Conservation (phyloP, 2,329 filamentous ascomycete genomes). For the Ophiocordyceps camponoti-leonardi region DNA sequence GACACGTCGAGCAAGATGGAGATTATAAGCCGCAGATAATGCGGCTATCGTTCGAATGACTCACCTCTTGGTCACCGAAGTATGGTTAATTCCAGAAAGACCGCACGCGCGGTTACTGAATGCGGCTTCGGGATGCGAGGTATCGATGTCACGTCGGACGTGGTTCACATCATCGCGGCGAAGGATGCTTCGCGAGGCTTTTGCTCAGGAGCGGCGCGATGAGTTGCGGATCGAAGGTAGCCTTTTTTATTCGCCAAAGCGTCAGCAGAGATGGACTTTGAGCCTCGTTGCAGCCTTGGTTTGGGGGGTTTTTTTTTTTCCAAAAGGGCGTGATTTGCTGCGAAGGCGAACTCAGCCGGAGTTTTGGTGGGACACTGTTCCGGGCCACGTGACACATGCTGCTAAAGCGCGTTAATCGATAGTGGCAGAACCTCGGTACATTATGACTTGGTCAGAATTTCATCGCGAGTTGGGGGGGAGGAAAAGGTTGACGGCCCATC, state of each 20-base stretch:
- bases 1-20: too few species aligned
- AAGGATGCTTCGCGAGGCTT: slow-evolving; percentile 7
- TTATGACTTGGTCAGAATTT: slow-evolving; percentile 9
- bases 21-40: too few species aligned
- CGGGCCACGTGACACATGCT: slow-evolving; percentile 20
- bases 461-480: neutral
- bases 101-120: slow-evolving; percentile 6
- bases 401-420: slow-evolving; percentile 3
- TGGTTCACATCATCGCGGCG: slow-evolving; percentile 22
- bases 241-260: too few species aligned
- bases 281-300: neutral
- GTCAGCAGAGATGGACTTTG: neutral
- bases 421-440: slow-evolving; percentile 6
- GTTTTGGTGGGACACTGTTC: slow-evolving; percentile 21
- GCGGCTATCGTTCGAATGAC: neutral
- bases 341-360: slow-evolving; percentile 7
- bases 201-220: neutral
- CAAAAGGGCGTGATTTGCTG: slow-evolving; percentile 3
- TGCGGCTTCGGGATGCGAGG: slow-evolving; percentile 11
- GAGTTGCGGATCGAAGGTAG: neutral
- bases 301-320: slow-evolving; percentile 1
- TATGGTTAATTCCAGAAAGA: neutral
- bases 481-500: neutral
- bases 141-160: slow-evolving; percentile 12
- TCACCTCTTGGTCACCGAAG: slow-evolving; percentile 1